Evolutionary conservation across 257 asterid species (phyloP).

Genomic region (Plantago major): DNA sequence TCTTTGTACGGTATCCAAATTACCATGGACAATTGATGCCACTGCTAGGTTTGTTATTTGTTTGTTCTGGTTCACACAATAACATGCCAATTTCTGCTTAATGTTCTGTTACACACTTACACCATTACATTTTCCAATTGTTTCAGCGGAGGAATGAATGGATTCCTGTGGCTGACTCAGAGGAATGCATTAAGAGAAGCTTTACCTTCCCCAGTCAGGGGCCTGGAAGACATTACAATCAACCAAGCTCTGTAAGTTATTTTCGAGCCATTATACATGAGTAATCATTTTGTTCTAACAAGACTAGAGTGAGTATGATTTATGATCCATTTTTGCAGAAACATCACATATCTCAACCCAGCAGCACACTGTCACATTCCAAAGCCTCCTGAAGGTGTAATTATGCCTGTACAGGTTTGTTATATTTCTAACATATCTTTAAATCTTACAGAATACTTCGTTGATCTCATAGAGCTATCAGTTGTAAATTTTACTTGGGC

Average conservation of each 20-base stretch:
- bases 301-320: constrained; percentile 14
- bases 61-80: constrained; percentile 11
- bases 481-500: no score
- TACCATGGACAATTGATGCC: constrained; percentile 51
- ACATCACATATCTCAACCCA: constrained; percentile 83
- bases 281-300: constrained; percentile 1
- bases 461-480: not conserved
- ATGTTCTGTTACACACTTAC: constrained; percentile 13
- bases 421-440: constrained; percentile 14
- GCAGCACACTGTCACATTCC: constrained; percentile 70
- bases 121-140: constrained; percentile 19
- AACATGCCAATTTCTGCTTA: not conserved
- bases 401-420: constrained; percentile 67
- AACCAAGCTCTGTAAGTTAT: constrained; percentile 70
- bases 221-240: constrained; percentile 43
- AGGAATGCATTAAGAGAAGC: constrained; percentile 52
- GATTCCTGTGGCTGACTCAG: constrained; percentile 65
- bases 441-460: not conserved
- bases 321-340: constrained; percentile 45
- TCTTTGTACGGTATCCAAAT: constrained; percentile 33
- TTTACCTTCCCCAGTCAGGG: constrained; percentile 60
- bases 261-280: constrained; percentile 11
- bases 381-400: constrained; percentile 62
- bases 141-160: constrained; percentile 91
- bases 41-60: constrained; percentile 53